Evolutionary conservation across 1,284 basidiomycete species (phyloP).

Genomic region (Tranzscheliella williamsii): DNA sequence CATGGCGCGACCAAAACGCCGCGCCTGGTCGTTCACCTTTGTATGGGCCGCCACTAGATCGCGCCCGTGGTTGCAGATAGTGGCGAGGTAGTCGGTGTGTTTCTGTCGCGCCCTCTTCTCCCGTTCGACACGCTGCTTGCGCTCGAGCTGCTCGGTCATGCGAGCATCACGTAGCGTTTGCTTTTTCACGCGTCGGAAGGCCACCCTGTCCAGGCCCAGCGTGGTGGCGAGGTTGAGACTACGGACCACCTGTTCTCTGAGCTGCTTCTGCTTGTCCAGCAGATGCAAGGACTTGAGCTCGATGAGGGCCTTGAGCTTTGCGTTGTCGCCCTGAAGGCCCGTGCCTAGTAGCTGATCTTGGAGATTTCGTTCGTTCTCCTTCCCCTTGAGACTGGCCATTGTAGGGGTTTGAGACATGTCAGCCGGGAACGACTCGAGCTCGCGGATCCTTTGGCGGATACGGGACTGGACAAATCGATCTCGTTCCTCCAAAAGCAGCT

Average conservation of each 20-base stretch:
- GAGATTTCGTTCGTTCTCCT: constrained; percentile 31
- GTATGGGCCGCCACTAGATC: constrained; percentile 72
- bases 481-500: constrained; percentile 85
- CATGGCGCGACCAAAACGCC: constrained; percentile 64
- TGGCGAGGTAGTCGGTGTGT: constrained; percentile 87
- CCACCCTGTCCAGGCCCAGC: constrained; percentile 81
- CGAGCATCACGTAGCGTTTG: constrained; percentile 87
- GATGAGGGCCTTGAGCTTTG: constrained; percentile 85
- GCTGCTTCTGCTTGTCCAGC: constrained; percentile 82
- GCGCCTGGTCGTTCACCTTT: constrained; percentile 63
- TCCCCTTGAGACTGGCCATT: constrained; percentile 31
- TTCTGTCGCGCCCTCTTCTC: constrained; percentile 94
- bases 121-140: constrained; percentile 86
- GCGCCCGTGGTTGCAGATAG: constrained; percentile 84
- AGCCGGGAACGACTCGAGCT: constrained; percentile 81
- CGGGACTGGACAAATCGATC: constrained; percentile 88
- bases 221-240: constrained; percentile 87
- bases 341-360: constrained; percentile 14
- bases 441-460: constrained; percentile 83
- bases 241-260: constrained; percentile 84
- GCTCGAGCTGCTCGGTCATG: constrained; percentile 84
- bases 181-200: constrained; percentile 86
- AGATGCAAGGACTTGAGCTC: constrained; percentile 92
- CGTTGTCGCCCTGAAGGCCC: constrained; percentile 62
- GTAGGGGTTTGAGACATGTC: constrained; percentile 66